Percentiles rank a stretch among this genome's conserved stretches.
phyloP scores from a whole-genome alignment of 2,329 filamentous ascomycete species.

The Didymella arachidicola region DNA sequence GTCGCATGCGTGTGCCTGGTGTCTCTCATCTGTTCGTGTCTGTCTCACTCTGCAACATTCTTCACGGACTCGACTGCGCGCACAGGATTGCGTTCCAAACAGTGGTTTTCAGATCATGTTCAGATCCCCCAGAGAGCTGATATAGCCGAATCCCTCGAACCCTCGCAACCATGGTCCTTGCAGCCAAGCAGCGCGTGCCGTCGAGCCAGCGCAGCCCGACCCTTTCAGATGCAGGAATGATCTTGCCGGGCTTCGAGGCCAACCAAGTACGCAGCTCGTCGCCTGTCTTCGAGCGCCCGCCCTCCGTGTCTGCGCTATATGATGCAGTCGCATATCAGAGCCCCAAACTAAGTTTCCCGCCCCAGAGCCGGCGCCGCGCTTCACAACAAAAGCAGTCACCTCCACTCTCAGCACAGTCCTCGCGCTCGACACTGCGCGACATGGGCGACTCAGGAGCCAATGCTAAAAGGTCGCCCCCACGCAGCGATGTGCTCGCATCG shows the following conservation, averaged over 20 bases:
- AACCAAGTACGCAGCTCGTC: slow-evolving; percentile 55
- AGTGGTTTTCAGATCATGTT: slow-evolving; percentile 27
- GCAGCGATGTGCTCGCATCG: slow-evolving; percentile 41
- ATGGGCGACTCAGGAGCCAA: slow-evolving; percentile 35
- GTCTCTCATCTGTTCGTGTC: slow-evolving; percentile 14
- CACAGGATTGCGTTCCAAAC: slow-evolving; percentile 10
- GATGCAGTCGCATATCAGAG: slow-evolving; percentile 26
- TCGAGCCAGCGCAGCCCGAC: slow-evolving; percentile 63
- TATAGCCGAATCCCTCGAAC: slow-evolving; percentile 27
- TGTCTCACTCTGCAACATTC: slow-evolving; percentile 18
- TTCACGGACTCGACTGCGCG: slow-evolving; percentile 12
- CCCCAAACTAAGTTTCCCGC: slow-evolving; percentile 41
- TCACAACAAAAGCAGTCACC: slow-evolving; percentile 43
- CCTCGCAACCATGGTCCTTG: slow-evolving; percentile 34
- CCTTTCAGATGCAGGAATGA: slow-evolving; percentile 93
- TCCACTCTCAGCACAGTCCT: slow-evolving; percentile 44
- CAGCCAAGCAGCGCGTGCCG: slow-evolving; percentile 29
- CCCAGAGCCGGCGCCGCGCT: slow-evolving; percentile 39
- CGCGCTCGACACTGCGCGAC: slow-evolving; percentile 48
- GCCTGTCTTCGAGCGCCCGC: slow-evolving; percentile 59
- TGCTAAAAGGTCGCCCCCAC: slow-evolving; percentile 22
- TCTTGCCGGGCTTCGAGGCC: slow-evolving; percentile 69
- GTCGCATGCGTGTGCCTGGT: slow-evolving; percentile 21
- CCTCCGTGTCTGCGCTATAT: slow-evolving; percentile 50
- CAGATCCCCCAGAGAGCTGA: slow-evolving; percentile 30